A percentile compares a stretch with the other conserved stretches of the same genome.
Evolutionary conservation across 257 asterid species (phyloP).

Genomic region (Verbena officinalis): DNA sequence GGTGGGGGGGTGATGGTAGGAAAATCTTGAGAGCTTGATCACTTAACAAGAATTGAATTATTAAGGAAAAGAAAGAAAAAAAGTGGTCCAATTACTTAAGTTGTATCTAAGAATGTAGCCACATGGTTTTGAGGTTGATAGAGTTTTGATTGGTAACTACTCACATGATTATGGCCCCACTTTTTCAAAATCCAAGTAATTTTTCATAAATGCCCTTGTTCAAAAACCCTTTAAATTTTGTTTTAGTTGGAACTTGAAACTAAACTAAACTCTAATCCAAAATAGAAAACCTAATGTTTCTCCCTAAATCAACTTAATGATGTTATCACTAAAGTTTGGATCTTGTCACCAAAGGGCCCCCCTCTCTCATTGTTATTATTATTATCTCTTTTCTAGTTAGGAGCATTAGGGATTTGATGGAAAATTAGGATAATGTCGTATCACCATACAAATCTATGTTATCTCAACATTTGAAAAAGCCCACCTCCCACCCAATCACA

Average conservation of each 20-base stretch:
- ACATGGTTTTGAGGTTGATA: constrained; percentile 38
- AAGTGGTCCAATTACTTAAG: constrained; percentile 39
- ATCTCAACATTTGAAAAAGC: constrained; percentile 17
- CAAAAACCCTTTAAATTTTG: constrained; percentile 20
- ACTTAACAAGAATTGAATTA: constrained; percentile 36
- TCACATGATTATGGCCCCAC: constrained; percentile 55
- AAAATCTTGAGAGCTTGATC: constrained; percentile 25
- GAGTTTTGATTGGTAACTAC: constrained; percentile 57
- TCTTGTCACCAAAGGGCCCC: constrained; percentile 25
- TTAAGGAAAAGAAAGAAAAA: constrained; percentile 28
- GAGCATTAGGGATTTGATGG: constrained; percentile 30
- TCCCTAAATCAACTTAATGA: constrained; percentile 35
- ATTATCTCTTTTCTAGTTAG: constrained; percentile 22
- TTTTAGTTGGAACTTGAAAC: constrained; percentile 32
- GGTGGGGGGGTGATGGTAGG: constrained; percentile 2
- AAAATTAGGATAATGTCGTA: constrained; percentile 58
- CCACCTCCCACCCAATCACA: constrained; percentile 34
- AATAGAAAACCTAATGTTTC: constrained; percentile 38
- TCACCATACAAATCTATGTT: constrained; percentile 40
- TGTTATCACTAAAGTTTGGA: constrained; percentile 39
- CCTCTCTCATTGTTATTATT: background rate
- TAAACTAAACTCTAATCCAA: constrained; percentile 32
- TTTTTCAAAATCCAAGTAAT: constrained; percentile 25
- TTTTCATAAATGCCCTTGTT: constrained; percentile 19
- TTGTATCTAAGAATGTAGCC: constrained; percentile 32